These are phyloP conservation scores for Cyberlindnera xishuangbannaensis DNA, from an alignment of 805 yeast species.

Conservation along the genomic window DNA sequence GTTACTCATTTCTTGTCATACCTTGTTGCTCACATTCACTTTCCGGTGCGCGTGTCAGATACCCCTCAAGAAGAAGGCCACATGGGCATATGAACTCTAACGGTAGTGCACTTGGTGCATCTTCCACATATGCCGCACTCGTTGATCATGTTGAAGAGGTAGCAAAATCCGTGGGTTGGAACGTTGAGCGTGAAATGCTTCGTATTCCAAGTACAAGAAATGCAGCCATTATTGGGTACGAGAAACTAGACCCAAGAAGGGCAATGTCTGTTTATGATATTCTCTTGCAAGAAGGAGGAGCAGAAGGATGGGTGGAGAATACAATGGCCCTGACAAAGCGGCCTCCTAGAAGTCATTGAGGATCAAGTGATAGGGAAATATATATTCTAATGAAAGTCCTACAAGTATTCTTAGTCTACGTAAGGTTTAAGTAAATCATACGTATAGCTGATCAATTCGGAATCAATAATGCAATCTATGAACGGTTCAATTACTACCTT, in stretches of 20 bases:
- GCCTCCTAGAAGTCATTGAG: conserved; percentile 65
- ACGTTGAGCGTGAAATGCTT: conserved; percentile 75
- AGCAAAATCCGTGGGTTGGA: conserved; percentile 73
- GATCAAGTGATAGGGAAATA: too few species aligned
- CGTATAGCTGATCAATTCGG: neutral
- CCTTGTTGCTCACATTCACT: conserved; percentile 94
- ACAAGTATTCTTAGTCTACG: too few species aligned
- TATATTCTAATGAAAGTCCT: too few species aligned
- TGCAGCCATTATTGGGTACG: conserved; percentile 77
- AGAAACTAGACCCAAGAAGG: conserved; percentile 30
- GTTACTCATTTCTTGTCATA: conserved; percentile 82
- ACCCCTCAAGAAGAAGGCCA: conserved; percentile 36
- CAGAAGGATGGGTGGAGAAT: conserved; percentile 84
- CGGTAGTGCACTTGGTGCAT: conserved; percentile 25
- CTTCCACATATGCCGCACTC: conserved; percentile 76
- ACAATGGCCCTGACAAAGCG: conserved; percentile 65
- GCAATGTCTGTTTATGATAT: conserved; percentile 43
- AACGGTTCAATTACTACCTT: conserved; percentile 10
- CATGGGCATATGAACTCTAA: conserved; percentile 16
- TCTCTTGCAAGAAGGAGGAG: conserved; percentile 76
- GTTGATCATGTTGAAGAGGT: conserved; percentile 79
- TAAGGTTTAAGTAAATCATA: neutral
- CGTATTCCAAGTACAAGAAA: conserved; percentile 93
- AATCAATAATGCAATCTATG: neutral
- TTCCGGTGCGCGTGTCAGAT: conserved; percentile 70